Conservation (phyloP, 2,329 filamentous ascomycete genomes). For the Calonectria pseudoturangicola region DNA sequence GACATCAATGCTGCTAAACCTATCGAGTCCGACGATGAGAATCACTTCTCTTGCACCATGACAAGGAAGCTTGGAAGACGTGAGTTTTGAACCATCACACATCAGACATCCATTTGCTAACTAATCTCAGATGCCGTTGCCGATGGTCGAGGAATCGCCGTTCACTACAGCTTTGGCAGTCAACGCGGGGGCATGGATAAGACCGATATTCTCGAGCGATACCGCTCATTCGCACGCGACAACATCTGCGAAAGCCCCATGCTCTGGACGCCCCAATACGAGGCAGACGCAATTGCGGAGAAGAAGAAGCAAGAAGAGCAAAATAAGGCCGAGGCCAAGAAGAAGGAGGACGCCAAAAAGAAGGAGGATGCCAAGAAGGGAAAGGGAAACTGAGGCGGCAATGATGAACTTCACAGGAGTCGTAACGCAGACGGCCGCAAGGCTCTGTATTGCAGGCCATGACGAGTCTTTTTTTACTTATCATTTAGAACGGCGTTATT, state of each 20-base stretch:
- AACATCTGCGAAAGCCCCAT: slow-evolving; percentile 65
- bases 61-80: slow-evolving; percentile 62
- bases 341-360: slow-evolving; percentile 11
- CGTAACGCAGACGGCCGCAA: slow-evolving; percentile 2
- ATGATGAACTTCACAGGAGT: background rate
- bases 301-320: slow-evolving; percentile 20
- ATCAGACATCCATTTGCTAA: slow-evolving; percentile 39
- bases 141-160: slow-evolving; percentile 71
- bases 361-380: background rate
- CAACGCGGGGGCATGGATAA: slow-evolving; percentile 63
- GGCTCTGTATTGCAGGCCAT: background rate
- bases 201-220: slow-evolving; percentile 73
- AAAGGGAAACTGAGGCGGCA: background rate
- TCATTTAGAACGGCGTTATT: slow-evolving; percentile 15
- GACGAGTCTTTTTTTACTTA: background rate
- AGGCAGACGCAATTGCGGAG: slow-evolving; percentile 25
- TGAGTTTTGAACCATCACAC: slow-evolving; percentile 40
- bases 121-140: slow-evolving; percentile 64
- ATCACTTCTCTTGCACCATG: slow-evolving; percentile 64
- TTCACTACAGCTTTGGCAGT: slow-evolving; percentile 70
- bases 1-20: slow-evolving; percentile 70
- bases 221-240: slow-evolving; percentile 71
- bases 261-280: slow-evolving; percentile 54
- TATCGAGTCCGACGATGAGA: slow-evolving; percentile 66
- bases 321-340: background rate